Percentiles rank a stretch among this genome's conserved stretches.
These are phyloP conservation scores for Fusarium goolgardi DNA, from an alignment of 2,329 filamentous ascomycete species.

Conservation along the genomic window DNA sequence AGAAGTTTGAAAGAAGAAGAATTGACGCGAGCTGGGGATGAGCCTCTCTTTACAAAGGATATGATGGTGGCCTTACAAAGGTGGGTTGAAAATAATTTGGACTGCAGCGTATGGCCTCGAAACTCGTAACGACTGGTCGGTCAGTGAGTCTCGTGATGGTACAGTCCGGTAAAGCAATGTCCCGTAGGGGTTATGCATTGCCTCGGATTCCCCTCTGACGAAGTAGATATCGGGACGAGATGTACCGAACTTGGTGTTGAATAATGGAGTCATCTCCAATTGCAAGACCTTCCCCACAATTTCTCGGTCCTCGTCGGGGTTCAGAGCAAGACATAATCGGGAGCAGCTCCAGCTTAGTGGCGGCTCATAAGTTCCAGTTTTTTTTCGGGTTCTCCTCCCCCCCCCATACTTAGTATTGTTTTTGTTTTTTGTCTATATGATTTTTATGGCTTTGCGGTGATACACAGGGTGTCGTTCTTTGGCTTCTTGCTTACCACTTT, in stretches of 20 bases:
- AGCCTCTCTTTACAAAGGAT: slow-evolving; percentile 38
- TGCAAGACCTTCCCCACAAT: slow-evolving; percentile 29
- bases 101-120: slow-evolving; percentile 4
- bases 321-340: slow-evolving; percentile 14
- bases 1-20: slow-evolving; percentile 7
- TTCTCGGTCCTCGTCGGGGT: slow-evolving; percentile 38
- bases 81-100: slow-evolving; percentile 29
- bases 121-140: slow-evolving; percentile 22
- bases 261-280: slow-evolving; percentile 36
- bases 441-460: not conserved
- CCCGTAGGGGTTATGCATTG: slow-evolving; percentile 4
- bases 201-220: slow-evolving; percentile 33
- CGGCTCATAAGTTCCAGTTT: slow-evolving; percentile 23
- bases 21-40: slow-evolving; percentile 23
- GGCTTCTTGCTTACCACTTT: not conserved
- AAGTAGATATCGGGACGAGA: slow-evolving; percentile 37
- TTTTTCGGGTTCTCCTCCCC: not conserved
- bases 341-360: slow-evolving; percentile 18
- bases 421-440: not conserved
- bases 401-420: not conserved
- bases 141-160: slow-evolving; percentile 34
- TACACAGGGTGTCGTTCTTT: not conserved
- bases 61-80: slow-evolving; percentile 19
- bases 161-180: slow-evolving; percentile 25
- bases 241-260: slow-evolving; percentile 35